Base-by-base conservation (phyloP, 1,139 yeast species). In the Lodderomyces pseudojiufengensis region DNA sequence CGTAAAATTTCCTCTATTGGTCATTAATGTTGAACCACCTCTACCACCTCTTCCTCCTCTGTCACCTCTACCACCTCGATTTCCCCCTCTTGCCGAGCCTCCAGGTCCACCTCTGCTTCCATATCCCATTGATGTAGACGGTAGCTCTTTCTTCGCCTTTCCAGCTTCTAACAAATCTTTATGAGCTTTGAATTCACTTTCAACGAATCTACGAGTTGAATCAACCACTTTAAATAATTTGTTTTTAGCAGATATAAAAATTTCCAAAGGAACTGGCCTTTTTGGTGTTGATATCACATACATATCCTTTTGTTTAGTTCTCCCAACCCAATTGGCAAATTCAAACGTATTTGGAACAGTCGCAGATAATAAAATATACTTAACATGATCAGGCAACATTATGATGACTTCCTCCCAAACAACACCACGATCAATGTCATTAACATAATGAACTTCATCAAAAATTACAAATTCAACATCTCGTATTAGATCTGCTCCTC, bases 331-430 rank as follows among this genome's bases (percentile, higher is more conserved):
- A 52, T 84, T 88, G 11, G 98, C 99, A 68, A 92, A 92, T 55
- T 92, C 99, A 68, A 79, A 85, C 0, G 98, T 94, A 56, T 92
- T 92, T 6, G 99, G 98, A 9, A 92, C 97, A 0, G 99, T 92
- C 2, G 98, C 98, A 3, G 97, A 88, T 29, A 90, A 64, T 37
- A 90, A 67, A 42, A 90, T 87, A 52, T 84, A 84, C 49, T 86
- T 88, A 36, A 92, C 95, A 59, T 90, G 95, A 46, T 90, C 97
- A 1, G 99, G 99, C 31, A 92, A 69, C 87, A 92, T 80, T 47
- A 92, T 92, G 43, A 92, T 92, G 7, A 94, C 95, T 59, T 92
- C 99, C 62, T 92, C 99, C 99, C 99, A 92, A 5, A 92, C 99
- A 24, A 92, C 98, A 54, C 99, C 99, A 58, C 99, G 77, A 52